Conservation (phyloP, 305 asterid genomes). For the Fraxinus albicans region DNA sequence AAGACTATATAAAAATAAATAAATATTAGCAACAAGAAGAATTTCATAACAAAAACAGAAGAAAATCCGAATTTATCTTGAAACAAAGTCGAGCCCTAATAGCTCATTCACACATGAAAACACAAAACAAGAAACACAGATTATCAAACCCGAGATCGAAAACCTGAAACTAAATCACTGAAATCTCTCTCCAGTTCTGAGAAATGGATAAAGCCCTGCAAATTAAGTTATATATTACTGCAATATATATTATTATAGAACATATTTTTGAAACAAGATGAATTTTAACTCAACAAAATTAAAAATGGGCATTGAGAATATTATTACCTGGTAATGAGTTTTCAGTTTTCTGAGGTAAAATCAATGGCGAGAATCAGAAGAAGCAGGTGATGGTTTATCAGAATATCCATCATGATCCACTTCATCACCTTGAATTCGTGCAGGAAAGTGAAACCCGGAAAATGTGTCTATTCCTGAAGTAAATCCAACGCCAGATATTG, state of each 20-base stretch:
- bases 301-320: not conserved
- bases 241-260: not conserved
- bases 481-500: slow-evolving; percentile 56
- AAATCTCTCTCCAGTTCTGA: slow-evolving; percentile 11
- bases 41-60: slow-evolving; percentile 33
- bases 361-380: slow-evolving; percentile 94
- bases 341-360: slow-evolving; percentile 28
- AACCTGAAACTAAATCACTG: slow-evolving; percentile 36
- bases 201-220: slow-evolving; percentile 29
- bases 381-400: slow-evolving; percentile 95
- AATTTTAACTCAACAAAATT: not conserved
- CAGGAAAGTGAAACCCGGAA: slow-evolving; percentile 81
- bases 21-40: slow-evolving; percentile 17
- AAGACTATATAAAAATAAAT: not conserved
- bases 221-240: slow-evolving; percentile 25
- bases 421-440: slow-evolving; percentile 95
- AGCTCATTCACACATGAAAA: slow-evolving; percentile 25
- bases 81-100: slow-evolving; percentile 35
- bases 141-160: slow-evolving; percentile 40
- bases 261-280: not conserved
- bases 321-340: slow-evolving; percentile 25
- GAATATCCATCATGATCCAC: slow-evolving; percentile 98
- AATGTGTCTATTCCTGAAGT: slow-evolving; percentile 59
- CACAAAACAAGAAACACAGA: slow-evolving; percentile 29
- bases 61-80: slow-evolving; percentile 18